Conservation (phyloP, 805 yeast genomes). For the Candida montana region DNA sequence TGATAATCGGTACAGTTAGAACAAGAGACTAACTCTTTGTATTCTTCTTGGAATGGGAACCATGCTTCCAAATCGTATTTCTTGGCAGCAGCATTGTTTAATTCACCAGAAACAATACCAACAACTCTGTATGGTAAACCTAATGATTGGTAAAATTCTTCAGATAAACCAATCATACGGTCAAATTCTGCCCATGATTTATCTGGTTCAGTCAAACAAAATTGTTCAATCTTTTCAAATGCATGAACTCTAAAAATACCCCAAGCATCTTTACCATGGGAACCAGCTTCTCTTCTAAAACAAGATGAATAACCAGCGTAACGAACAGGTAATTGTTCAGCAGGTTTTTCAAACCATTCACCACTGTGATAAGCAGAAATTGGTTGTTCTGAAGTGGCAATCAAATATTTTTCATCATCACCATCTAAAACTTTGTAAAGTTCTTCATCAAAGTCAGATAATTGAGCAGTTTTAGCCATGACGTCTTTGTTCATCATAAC, state of each 20-base stretch:
- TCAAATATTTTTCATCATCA: conserved; percentile 93
- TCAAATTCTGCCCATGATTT: conserved; percentile 98
- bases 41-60: conserved; percentile 99
- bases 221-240: conserved; percentile 97
- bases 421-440: conserved; percentile 96
- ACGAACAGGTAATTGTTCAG: conserved; percentile 92
- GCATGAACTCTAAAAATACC: conserved; percentile 99
- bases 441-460: conserved; percentile 97
- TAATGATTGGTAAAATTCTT: conserved; percentile 87
- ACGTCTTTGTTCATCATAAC: conserved; percentile 99
- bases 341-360: conserved; percentile 98
- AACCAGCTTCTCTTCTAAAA: conserved; percentile 99
- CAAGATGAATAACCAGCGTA: conserved; percentile 98
- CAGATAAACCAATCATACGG: conserved; percentile 85
- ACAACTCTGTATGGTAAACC: conserved; percentile 96
- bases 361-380: conserved; percentile 95
- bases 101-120: conserved; percentile 96
- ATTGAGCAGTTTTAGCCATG: conserved; percentile 98
- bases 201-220: conserved; percentile 93
- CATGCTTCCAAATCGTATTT: conserved; percentile 98
- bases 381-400: conserved; percentile 99
- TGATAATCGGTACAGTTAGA: conserved; percentile 99
- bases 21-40: conserved; percentile 96
- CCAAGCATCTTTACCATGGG: conserved; percentile 99
- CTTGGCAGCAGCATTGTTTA: conserved; percentile 98